Conservation (phyloP, 2,329 filamentous ascomycete genomes). For the Fusarium coicis region DNA sequence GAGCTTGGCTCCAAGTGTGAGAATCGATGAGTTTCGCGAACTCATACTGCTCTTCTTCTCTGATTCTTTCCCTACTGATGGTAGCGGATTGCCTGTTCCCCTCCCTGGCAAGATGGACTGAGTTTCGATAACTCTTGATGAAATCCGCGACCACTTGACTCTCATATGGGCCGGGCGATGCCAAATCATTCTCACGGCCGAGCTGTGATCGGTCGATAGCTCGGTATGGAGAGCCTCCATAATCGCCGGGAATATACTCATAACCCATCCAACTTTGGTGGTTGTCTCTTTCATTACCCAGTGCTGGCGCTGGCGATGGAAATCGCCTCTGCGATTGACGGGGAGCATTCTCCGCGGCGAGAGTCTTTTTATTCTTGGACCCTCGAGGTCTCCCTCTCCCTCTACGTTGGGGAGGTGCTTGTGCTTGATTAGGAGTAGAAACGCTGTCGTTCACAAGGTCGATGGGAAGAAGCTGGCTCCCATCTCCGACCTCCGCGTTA, state of each 20-base stretch:
- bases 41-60: neutral
- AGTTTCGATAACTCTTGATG: neutral
- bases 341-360: neutral
- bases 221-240: neutral
- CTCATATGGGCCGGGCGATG: neutral
- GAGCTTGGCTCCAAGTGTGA: neutral
- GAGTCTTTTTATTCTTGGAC: neutral
- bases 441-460: neutral
- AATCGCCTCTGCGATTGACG: neutral
- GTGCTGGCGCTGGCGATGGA: neutral
- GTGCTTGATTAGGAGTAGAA: too few relatives aligned
- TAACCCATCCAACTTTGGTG: neutral
- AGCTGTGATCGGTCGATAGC: rapidly evolving
- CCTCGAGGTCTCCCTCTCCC: neutral
- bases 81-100: rapidly evolving
- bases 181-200: rapidly evolving
- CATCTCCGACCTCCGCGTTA: neutral
- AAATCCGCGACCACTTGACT: neutral
- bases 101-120: neutral
- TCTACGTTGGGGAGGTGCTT: too few relatives aligned
- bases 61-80: neutral
- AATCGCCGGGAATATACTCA: neutral
- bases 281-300: neutral
- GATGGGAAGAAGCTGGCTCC: neutral
- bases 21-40: neutral